These are phyloP conservation scores for Penicillium sp. DNA, from an alignment of 2,329 filamentous ascomycete genomes.

Conservation along the genomic window DNA sequence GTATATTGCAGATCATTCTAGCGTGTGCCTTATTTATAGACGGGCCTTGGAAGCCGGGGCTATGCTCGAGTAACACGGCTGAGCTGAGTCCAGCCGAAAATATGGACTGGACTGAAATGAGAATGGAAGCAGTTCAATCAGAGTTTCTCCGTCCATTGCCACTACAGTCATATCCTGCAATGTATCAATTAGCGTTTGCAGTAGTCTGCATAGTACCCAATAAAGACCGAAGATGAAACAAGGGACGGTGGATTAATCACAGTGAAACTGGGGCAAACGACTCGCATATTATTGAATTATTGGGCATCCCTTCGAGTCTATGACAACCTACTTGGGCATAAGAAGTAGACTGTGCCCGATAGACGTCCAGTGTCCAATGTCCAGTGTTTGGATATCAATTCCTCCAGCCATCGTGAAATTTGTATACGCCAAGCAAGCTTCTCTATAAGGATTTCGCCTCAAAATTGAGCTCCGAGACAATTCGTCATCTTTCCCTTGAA, in stretches of 20 bases:
- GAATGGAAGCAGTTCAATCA: neutral
- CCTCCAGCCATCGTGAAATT: neutral
- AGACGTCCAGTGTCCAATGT: neutral
- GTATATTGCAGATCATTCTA: neutral
- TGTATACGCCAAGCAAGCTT: slow-evolving; percentile 8
- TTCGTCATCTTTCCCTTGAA: neutral
- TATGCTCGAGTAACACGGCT: neutral
- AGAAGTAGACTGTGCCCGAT: neutral
- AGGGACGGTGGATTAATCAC: slow-evolving; percentile 20
- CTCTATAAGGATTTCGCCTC: neutral
- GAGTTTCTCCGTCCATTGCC: neutral
- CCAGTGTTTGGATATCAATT: neutral
- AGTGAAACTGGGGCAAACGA: slow-evolving; percentile 16
- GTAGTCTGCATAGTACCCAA: slow-evolving; percentile 9
- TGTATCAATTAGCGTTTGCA: slow-evolving; percentile 8
- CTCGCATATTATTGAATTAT: neutral
- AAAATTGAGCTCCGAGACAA: slow-evolving; percentile 2
- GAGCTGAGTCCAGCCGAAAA: neutral
- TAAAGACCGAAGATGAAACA: slow-evolving; percentile 19
- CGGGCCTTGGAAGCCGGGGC: neutral
- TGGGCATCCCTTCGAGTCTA: neutral
- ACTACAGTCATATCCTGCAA: neutral
- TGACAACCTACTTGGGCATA: neutral
- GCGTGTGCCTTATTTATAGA: neutral
- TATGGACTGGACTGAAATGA: neutral